These are phyloP conservation scores for Mariannaea sp. DNA, from an alignment of 2,329 filamentous ascomycete species.

Conservation along the genomic window DNA sequence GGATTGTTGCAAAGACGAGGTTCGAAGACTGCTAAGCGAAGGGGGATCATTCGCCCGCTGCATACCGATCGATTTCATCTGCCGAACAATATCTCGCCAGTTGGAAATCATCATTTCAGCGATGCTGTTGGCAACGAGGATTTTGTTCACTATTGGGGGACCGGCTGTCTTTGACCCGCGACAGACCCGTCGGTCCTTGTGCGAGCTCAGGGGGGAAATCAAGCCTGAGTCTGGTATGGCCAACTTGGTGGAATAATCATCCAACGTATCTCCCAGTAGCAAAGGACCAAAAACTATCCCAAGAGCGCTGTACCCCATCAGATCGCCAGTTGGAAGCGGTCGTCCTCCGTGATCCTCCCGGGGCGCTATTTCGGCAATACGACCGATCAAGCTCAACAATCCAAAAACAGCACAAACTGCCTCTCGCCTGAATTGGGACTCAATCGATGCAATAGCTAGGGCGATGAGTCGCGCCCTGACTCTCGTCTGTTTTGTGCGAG, in stretches of 20 bases:
- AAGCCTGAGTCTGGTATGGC: conserved; percentile 49
- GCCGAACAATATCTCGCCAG: conserved; percentile 66
- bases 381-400: conserved; percentile 64
- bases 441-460: conserved; percentile 63
- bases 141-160: conserved; percentile 55
- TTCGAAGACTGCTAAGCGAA: conserved; percentile 17
- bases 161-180: conserved; percentile 27
- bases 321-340: conserved; percentile 58
- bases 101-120: conserved; percentile 69
- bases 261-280: conserved; percentile 61
- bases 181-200: conserved; percentile 43
- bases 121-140: conserved; percentile 62
- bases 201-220: conserved; percentile 50
- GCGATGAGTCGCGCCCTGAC: conserved; percentile 69
- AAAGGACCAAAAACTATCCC: conserved; percentile 70
- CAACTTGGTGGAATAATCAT: conserved; percentile 55
- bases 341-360: conserved; percentile 57
- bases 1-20: conserved; percentile 44
- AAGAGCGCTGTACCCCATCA: conserved; percentile 68
- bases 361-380: conserved; percentile 58
- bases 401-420: conserved; percentile 71
- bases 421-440: conserved; percentile 63
- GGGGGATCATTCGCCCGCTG: conserved; percentile 33
- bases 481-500: conserved; percentile 58
- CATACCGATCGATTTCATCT: conserved; percentile 57